These are phyloP conservation scores for Mortierella antarctica DNA, from an alignment of 192 early-diverging fungal species.

Conservation along the genomic window DNA sequence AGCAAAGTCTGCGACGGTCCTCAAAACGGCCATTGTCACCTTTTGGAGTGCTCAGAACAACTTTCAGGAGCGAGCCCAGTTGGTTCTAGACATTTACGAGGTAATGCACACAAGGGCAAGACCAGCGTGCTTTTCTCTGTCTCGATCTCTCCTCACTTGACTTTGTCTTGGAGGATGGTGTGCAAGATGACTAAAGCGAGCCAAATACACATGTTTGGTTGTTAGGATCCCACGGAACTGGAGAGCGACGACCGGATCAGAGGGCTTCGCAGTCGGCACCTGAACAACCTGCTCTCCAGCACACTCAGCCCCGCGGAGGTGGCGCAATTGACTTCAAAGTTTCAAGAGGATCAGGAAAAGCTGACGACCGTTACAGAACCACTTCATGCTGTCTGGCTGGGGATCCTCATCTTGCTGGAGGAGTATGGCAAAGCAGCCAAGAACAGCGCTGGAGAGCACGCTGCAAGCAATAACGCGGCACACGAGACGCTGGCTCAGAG, in stretches of 20 bases:
- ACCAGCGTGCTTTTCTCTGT: not conserved
- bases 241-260: constrained; percentile 15
- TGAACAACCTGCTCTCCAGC: constrained; percentile 27
- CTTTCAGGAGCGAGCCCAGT: constrained; percentile 37
- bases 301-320: not conserved
- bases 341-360: constrained; percentile 13
- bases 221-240: constrained; percentile 22
- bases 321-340: not conserved
- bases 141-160: too few relatives aligned
- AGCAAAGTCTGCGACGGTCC: constrained; percentile 15
- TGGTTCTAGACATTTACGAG: constrained; percentile 27
- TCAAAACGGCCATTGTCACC: constrained; percentile 17
- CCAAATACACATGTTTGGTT: not conserved
- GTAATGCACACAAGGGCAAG: constrained; percentile 2
- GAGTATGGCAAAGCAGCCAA: not conserved
- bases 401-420: constrained; percentile 12
- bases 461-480: not conserved
- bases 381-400: constrained; percentile 32
- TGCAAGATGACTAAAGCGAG: not conserved
- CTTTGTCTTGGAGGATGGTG: not conserved
- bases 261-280: constrained; percentile 25
- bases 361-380: constrained; percentile 4
- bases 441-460: not conserved
- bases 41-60: constrained; percentile 27
- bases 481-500: constrained; percentile 10